Conservation (phyloP, 73 alveolate species). For the Blepharisma stoltei region DNA sequence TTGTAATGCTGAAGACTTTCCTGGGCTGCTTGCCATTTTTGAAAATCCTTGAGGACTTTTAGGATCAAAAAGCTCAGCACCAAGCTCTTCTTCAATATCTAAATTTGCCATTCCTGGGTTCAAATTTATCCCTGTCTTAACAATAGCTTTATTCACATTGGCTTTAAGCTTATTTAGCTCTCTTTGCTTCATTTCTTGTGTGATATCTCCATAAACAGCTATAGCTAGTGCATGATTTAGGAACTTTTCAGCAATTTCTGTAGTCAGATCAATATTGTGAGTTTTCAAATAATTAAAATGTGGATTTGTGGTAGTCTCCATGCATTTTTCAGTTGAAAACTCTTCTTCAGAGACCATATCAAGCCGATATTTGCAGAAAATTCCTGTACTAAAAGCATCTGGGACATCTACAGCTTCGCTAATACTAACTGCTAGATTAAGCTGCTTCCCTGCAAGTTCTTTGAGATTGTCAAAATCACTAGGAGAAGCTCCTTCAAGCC, state of each 20-base stretch:
- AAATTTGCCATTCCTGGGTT: no score
- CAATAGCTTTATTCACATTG: not conserved
- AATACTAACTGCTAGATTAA: not conserved
- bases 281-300: not conserved
- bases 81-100: no score
- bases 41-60: no score
- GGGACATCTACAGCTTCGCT: conserved; percentile 17
- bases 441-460: conserved; percentile 29
- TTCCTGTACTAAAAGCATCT: not conserved
- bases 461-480: conserved; percentile 6
- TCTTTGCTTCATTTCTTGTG: not conserved
- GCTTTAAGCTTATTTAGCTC: not conserved
- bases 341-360: not conserved
- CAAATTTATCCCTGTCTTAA: no score
- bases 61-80: no score
- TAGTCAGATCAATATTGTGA: not conserved
- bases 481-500: not conserved
- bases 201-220: conserved; percentile 10
- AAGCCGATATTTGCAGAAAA: conserved; percentile 9
- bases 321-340: not conserved
- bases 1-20: no score
- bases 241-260: not conserved
- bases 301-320: not conserved
- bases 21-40: no score
- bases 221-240: not conserved